Base-by-base conservation (phyloP, 108 stramenopile species). In the Skeletonema menzelii region DNA sequence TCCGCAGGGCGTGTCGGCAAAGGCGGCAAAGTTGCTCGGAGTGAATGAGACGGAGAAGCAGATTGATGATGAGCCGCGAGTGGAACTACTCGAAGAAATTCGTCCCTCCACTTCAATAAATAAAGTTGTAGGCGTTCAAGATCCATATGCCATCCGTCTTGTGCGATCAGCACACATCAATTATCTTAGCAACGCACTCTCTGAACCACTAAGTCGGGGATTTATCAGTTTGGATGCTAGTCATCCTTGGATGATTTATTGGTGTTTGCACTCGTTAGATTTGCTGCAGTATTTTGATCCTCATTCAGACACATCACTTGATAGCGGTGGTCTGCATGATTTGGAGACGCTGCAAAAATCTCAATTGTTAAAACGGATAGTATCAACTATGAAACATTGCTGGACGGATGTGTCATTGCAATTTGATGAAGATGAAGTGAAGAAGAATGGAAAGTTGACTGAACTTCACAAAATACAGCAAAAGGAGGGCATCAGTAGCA, bases 161-260 rank as follows among this genome's bases (percentile, higher is more conserved):
- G 80, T 87, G 10, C 62, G 84, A 19, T 13, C 59, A 17, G 77
- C 72, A 27, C 88, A 87, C 63, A 64, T 63, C 6, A 26, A 42
- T 5, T 91, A 86, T 60, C 74, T 91, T 5, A 59, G 40, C 70
- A 62, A 30, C 10, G 74, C 82, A n/a, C 63, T 89, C 20, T 56
- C 28, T 4, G 31, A 62, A 4, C 72, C 66, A 14, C 59, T 87
- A 12, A 37, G 72, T 20, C 56, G 72, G 34, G 82, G 89, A 38
- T 98, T 95, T 76, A 84, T 92, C 5, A 86, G 85, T 32, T 76
- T 99, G 27, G 99, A 99, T 75, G 88, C 98, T 27, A 94, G 92
- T 73, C 95, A 97, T 35, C 95, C 98, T 2, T 99, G 98, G 98
- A 93, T 99, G 65, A 59, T 92, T 1, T 98, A 98, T 72, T 98